Evolutionary conservation across 768 basidiomycete species (phyloP).

Genomic region (Phlegmacium glaucopus): DNA sequence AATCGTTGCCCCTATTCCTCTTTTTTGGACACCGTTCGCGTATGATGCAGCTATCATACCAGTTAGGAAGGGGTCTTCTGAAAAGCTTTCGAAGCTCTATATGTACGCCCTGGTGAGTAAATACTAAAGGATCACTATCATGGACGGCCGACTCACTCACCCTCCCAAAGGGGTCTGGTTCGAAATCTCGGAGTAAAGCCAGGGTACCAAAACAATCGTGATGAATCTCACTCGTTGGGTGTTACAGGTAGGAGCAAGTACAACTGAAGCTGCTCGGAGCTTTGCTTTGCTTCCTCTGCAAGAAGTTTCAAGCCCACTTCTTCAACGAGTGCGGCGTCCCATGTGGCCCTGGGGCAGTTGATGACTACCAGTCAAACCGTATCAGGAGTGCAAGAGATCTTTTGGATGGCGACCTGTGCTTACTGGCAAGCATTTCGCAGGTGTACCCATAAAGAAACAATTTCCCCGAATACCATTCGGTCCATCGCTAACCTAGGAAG

Average conservation of each 20-base stretch:
- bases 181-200: not conserved
- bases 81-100: conserved; percentile 75
- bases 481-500: conserved; percentile 67
- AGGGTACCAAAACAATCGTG: not conserved
- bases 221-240: conserved; percentile 75
- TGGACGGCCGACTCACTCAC: conserved; percentile 35
- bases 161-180: conserved; percentile 67
- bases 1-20: conserved; percentile 74
- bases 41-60: conserved; percentile 70
- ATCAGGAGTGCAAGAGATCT: not conserved
- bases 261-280: conserved; percentile 60
- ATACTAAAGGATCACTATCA: not conserved
- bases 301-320: conserved; percentile 61
- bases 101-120: not conserved
- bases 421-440: conserved; percentile 74
- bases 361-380: conserved; percentile 36
- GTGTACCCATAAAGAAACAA: conserved; percentile 79
- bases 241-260: conserved; percentile 82
- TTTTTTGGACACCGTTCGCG: conserved; percentile 71
- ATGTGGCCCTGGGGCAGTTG: conserved; percentile 78
- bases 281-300: conserved; percentile 71
- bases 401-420: conserved; percentile 13
- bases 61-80: conserved; percentile 74
- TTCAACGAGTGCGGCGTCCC: conserved; percentile 62
- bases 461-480: conserved; percentile 75